Base-by-base conservation (phyloP, 768 basidiomycete species). In the Trametes elegans region DNA sequence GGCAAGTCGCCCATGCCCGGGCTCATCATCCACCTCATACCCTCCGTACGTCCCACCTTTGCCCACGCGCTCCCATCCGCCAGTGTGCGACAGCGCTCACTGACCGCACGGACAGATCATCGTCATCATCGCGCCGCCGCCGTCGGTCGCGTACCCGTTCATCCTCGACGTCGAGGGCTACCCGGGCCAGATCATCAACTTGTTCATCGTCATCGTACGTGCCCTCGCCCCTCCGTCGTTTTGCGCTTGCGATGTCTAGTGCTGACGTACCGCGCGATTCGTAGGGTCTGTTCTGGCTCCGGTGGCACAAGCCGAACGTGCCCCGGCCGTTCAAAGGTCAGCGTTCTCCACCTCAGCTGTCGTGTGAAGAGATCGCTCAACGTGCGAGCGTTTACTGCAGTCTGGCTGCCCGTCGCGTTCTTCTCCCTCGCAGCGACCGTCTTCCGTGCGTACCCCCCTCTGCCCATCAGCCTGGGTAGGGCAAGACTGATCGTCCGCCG, bases 151-250 rank as follows among this genome's bases (percentile, higher is more conserved):
- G 0, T 84, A 84, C 62, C 81, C 82, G 0, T 85, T 84, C 57
- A 84, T 84, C 49, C 71, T 85, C 3, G 81, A 84, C 50, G 73
- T 84, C 11, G 73, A 72, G 64, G 81, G 74, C 29, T 76, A 84
- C 60, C 80, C 83, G 1, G 53, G 36, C 26, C 82, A 83, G 53
- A 80, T 84, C 28, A 76, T 85, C 61, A 78, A 79, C 54, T 63
- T 84, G 5, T 81, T 83, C 61, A 74, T 84, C 42, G 73, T 83
- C 31, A 29, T 77, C n/a, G 82, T 82, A 57, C n/a, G 79, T 68
- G 24, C 9, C 9, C 4, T 0, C 21, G 14, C 23, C 9, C 14
- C 41, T 27, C 16, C 24, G 9, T 11, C 21, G 9, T 19, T 11
- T 9, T 27, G 40, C 41, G 10, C 24, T 11, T 35, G n/a, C 24